Evolutionary conservation across 1,284 basidiomycete genomes (phyloP), one percentile per base, ranked within the genome.

Genomic region (Sporisorium exsertum): DNA sequence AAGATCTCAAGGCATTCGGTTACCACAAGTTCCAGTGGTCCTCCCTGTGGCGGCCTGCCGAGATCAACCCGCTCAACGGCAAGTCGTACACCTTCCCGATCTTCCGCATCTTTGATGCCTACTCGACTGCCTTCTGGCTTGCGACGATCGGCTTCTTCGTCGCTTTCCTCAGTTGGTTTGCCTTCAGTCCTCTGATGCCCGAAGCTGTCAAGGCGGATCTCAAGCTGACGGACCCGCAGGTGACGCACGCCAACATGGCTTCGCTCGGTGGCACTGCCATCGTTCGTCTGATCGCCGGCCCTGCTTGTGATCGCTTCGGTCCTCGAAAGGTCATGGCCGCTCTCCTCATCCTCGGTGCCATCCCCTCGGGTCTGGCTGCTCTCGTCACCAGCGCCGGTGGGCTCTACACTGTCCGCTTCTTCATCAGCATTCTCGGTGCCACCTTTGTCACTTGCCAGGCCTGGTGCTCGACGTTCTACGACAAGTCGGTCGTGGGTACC

Each of bases 331-430:
- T 90, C 24, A 91, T 92, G 89, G 90, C 89, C 7, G 83, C 74
- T 1, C 83, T 91, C 20, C 88, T 92, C 24, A 79, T 90, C 52
- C 68, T 90, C 0, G 90, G 91, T 6, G 90, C 90, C 1, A 89
- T 92, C 43, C 91, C 91, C 1, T 90, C 89, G 2, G 91, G 89
- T 1, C 83, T 91, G 8, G 90, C 90, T 0, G 90, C 90, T 5
- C 89, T 89, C 0, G 87, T 88, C 6, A 83, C 84, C 47, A 87
- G 79, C 56, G 88, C 87, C 0, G 51, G 69, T 1, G 88, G 88
- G 0, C 87, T 91, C 3, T 89, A 90, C 70, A 84, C 84, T 7
- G 79, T 90, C 18, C 86, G 89, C 3, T 89, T 90, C 84, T 82
- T 83, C 66, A 89, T 90, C 61, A 86, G 87, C 61, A 81, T 91